Base-by-base conservation (phyloP, 2,329 filamentous ascomycete genomes). In the Penicillium polonicum region DNA sequence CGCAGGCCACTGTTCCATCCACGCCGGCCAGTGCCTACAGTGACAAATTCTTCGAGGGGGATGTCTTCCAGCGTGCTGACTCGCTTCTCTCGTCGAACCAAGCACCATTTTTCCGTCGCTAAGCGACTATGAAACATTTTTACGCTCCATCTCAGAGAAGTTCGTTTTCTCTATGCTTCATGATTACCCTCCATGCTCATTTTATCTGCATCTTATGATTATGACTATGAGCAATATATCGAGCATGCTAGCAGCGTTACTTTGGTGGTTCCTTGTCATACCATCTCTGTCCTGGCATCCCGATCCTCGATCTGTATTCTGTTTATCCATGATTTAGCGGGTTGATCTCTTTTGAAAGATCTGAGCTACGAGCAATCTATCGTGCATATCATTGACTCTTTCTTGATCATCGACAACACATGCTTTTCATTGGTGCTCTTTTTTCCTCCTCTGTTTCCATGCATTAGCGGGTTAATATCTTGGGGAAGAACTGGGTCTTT, bases 1-100 rank as follows among this genome's bases (percentile, higher is more conserved):
- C 92, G 54, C 92, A 96, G 74, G 92, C 92, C 1, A 97, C 91
- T 0, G 88, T 96, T 12, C 89, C 91, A 4, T 90, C 84, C 3
- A 79, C 78, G 0, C 78, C 77, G 6, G 77, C 76, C n/a, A 79
- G 73, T 64, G 75, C 77, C 13, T 79, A 79, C 61, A 76, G 78
- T 54, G 78, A 80, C 62, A 75, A 74, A 35, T 79, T 79, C 57
- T 81, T 81, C 62, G 76, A 77, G 42, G 79, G 79, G 4, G 77
- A 80, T 60, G 75, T 80, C 15, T 80, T 80, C 59, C 78, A 80
- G 61, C 70, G 79, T 48, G 79, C 79, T 3, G 79, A 81, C 61
- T 78, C 76, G 23, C 65, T 80, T 51, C 71, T 80, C 33, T 78
- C 73, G 73, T 72, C 70, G 12, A 72, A 71, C 43, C 76, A 78